These are phyloP conservation scores for Trypethelium eluteriae DNA, from an alignment of 495 filamentous ascomycete genomes.

Conservation along the genomic window DNA sequence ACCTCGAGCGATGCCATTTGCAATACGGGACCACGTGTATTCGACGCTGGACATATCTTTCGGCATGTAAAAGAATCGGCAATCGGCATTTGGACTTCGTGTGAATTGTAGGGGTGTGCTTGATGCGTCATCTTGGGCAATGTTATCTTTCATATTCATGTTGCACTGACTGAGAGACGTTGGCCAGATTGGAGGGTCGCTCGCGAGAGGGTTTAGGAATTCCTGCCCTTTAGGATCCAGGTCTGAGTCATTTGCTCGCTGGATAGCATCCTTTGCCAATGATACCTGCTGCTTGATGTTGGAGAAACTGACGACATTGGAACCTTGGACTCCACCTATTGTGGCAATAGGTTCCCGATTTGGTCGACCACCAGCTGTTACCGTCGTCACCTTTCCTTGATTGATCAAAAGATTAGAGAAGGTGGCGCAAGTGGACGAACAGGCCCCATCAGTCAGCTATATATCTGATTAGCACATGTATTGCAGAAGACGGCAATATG, in stretches of 20 bases:
- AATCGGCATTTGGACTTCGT: not conserved
- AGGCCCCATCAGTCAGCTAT: not conserved
- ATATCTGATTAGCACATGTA: no score
- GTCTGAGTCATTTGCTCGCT: not conserved
- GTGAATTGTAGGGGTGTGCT: not conserved
- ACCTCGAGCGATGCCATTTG: not conserved
- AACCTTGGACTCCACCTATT: not conserved
- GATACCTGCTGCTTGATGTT: not conserved
- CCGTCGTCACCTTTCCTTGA: slow-evolving; percentile 1
- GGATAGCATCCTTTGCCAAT: not conserved
- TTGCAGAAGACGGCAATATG: no score
- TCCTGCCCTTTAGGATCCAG: not conserved
- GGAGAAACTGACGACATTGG: not conserved
- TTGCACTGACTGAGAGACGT: not conserved
- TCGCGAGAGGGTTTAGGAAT: not conserved
- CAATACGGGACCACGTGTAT: not conserved
- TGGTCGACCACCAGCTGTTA: not conserved
- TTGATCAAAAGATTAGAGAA: not conserved
- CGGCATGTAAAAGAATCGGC: not conserved
- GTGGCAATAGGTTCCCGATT: not conserved
- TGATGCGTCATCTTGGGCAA: not conserved
- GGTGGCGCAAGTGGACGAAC: not conserved
- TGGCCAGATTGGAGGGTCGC: not conserved
- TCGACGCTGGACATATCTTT: not conserved
- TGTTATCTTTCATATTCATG: not conserved